Conservation (phyloP, 225 moss, liverwort and hornwort species). For the Antitrichia curtipendula region DNA sequence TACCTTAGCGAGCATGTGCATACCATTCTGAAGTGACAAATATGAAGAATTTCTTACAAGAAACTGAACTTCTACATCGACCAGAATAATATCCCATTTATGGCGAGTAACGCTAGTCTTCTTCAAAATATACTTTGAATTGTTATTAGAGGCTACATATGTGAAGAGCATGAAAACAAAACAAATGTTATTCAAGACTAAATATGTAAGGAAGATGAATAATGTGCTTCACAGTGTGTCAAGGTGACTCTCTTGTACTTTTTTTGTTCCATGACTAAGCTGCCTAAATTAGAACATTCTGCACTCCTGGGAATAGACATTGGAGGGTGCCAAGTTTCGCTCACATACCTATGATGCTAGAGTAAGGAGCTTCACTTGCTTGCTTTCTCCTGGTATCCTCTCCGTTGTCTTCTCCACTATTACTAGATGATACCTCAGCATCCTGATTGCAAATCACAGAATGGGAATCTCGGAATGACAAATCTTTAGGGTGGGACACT, state of each 20-base stretch:
- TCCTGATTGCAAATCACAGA: conserved; percentile 7
- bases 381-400: conserved; percentile 23
- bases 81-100: neutral
- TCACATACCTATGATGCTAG: conserved; percentile 16
- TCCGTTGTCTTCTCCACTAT: conserved; percentile 2
- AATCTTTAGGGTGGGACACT: neutral
- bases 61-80: neutral
- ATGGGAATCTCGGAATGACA: conserved; percentile 7
- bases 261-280: neutral
- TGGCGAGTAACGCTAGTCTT: neutral
- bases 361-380: conserved; percentile 11
- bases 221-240: neutral
- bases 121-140: neutral
- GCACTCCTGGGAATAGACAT: neutral
- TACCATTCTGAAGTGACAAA: neutral
- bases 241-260: neutral
- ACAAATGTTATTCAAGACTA: neutral
- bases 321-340: conserved; percentile 9
- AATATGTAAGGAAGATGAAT: neutral
- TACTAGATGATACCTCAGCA: conserved; percentile 3
- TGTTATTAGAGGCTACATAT: neutral
- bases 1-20: neutral
- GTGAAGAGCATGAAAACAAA: neutral
- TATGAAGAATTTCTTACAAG: neutral
- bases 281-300: neutral